Base-by-base conservation (phyloP, 768 basidiomycete species). In the Boletus tylopilopsis region DNA sequence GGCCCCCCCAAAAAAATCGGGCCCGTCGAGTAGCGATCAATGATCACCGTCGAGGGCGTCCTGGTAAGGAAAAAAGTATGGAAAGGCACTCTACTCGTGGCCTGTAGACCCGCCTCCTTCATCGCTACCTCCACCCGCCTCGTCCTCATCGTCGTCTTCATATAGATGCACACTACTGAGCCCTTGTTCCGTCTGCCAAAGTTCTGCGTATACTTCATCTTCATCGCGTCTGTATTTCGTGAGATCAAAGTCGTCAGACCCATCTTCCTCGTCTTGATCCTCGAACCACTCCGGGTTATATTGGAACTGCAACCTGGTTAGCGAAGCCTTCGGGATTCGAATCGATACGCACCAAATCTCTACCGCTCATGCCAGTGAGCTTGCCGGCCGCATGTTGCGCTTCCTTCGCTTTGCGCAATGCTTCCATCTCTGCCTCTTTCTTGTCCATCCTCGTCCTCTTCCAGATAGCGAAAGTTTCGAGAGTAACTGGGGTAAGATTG, bases 251-350 rank as follows among this genome's bases (percentile, higher is more conserved):
- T 70, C 68, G 41, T 82, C 82, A 19, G 69, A 68, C 19, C 23
- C 67, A 15, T 65, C 66, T 19, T 55, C 74, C 3, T 73, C 81
- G 23, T 79, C 81, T 43, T 85, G 79, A 60, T 92, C 92, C 56
- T 85, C 81, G 73, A 93, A 94, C 88, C 90, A 92, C 60, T 93
- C 90, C 16, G 92, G 88, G 69, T 94, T 94, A 81, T 90, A 95
- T 72, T 90, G 86, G 80, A 96, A 95, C 87, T 92, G 60, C 6
- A 55, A 18, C 53, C 47, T 29, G 42, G 42, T 51, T 41, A 50
- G 42, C n/a, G 42, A 39, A 21, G 56, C 25, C 8, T 33, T 54
- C 29, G 4, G 44, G 47, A 42, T 6, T 10, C 6, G 13, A 36
- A 25, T 11, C 30, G 44, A 34, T 49, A 72, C 81, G 58, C 60